phyloP scores from a whole-genome alignment of 2,329 filamentous ascomycete genomes.

The Penicillium italicum region DNA sequence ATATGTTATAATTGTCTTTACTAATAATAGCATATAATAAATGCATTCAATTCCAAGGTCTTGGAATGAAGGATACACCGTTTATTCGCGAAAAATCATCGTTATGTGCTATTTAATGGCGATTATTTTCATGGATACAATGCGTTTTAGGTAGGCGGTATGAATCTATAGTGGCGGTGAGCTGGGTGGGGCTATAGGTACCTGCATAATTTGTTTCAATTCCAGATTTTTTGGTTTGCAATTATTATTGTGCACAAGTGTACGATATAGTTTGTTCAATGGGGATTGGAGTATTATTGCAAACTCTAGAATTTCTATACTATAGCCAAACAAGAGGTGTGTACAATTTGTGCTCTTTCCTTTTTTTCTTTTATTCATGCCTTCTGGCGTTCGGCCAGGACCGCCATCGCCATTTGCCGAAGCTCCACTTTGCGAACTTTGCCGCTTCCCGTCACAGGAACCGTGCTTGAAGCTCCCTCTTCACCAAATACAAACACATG shows the following conservation, averaged over 20 bases:
- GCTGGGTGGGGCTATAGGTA: too few species aligned
- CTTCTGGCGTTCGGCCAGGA: conserved; percentile 34
- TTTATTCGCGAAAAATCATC: too few species aligned
- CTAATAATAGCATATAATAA: too few species aligned
- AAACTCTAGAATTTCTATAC: neutral
- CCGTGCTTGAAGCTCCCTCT: conserved; percentile 49
- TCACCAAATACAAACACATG: conserved; percentile 74
- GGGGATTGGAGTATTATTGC: conserved; percentile 1
- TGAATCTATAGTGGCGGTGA: too few species aligned
- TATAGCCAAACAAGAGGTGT: neutral
- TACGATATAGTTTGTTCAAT: neutral
- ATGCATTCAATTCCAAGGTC: too few species aligned
- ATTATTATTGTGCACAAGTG: neutral
- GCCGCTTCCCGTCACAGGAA: conserved; percentile 68
- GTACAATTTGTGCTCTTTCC: neutral
- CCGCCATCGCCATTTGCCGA: conserved; percentile 45
- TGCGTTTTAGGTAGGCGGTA: too few species aligned
- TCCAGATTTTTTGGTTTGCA: neutral
- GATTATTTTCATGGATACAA: too few species aligned
- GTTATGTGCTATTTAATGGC: too few species aligned
- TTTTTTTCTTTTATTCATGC: neutral
- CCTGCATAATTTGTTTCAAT: neutral
- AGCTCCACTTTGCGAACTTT: conserved; percentile 64
- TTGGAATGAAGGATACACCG: too few species aligned
- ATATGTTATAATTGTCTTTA: too few species aligned